Conservation (phyloP, 345 rosid species). For the Lagerstroemia speciosa region DNA sequence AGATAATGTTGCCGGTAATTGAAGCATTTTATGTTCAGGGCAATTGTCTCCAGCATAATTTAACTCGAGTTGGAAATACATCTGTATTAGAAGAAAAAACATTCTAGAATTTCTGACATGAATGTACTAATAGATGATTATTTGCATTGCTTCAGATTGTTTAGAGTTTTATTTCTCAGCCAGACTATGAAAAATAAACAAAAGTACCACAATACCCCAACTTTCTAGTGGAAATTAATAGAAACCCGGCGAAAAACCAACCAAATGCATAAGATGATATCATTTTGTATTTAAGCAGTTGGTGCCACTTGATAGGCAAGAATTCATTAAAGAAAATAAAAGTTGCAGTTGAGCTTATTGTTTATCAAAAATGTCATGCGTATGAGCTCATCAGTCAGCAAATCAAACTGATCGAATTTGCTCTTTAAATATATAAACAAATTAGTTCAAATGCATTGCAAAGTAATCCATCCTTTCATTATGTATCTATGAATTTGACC, state of each 20-base stretch:
- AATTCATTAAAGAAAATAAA: neutral
- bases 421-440: neutral
- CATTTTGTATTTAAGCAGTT: neutral
- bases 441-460: neutral
- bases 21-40: neutral
- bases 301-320: neutral
- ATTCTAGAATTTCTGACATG: neutral
- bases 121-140: neutral
- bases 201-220: neutral
- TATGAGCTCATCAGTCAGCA: neutral
- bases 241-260: neutral
- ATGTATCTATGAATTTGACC: neutral
- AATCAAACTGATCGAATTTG: neutral
- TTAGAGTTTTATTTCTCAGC: neutral
- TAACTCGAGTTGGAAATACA: neutral
- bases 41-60: neutral
- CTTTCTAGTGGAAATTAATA: neutral
- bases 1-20: neutral
- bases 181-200: neutral
- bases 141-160: neutral
- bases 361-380: neutral
- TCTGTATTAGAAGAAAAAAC: neutral
- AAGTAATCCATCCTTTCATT: neutral
- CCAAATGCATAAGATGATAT: neutral
- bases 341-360: neutral